Evolutionary conservation across 148 eudicot species (phyloP), one percentile per base, ranked within the genome.

Genomic region (Chenopodium quinoa): DNA sequence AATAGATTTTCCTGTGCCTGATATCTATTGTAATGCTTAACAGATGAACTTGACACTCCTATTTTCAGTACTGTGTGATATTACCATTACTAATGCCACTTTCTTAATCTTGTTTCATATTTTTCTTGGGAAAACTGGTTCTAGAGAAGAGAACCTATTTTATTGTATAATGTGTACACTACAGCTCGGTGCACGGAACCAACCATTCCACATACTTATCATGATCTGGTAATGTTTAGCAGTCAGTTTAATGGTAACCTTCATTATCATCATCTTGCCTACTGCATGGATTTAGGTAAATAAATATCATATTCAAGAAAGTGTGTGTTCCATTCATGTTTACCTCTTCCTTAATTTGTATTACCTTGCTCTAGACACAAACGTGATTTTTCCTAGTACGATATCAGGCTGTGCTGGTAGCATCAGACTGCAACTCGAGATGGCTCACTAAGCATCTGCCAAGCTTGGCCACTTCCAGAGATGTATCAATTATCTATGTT

Each of bases 391-490:
- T 74, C 29, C 11, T 23, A 44, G 63, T 34, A 7, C 19, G 54
- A 50, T 60, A 54, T 47, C 52, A 95, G 99, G 99, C 86, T n/a
- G 92, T 95, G 85, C 77, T 95, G 63, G 58, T 95, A 86, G 97
- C 97, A 56, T 86, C 92, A 23, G 99, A 95, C 81, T 95, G 94
- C 84, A 87, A 86, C 64, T 96, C 97, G 9, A 91, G 85, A 74
- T 91, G 89, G 97, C 86, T 93, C 76, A 91, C 87, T 25, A 93
- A 91, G 84, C 97, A 95, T 90, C 82, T 95, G 77, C 92, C 91
- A 68, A 84, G 80, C 84, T 83, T 95, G 87, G 97, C 99, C 19
- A 80, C 89, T 81, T 91, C 92, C 50, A 89, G 91, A 84, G 85
- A 88, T 34, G 97, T 95, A 64, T 91, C 97, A 10, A 58, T 95